A percentile compares a stretch with the other conserved stretches of the same genome.
phyloP scores from a whole-genome alignment of 441 rosid species.

The Bruguiera hainesii region DNA sequence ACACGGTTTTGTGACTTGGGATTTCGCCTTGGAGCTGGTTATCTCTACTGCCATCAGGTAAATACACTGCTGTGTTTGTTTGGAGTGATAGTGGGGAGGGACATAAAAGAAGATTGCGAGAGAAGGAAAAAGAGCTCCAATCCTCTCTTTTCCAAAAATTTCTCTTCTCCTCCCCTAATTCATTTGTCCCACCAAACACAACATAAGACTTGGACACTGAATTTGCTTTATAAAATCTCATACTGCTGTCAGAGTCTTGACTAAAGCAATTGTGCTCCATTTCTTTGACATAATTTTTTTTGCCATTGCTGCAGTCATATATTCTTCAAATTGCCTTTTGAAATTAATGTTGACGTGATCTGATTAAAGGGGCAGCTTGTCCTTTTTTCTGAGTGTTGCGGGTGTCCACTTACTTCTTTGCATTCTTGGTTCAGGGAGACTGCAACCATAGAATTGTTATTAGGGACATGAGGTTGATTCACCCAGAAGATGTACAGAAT shows the following conservation, averaged over 20 bases:
- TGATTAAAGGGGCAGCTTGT: constrained; percentile 5
- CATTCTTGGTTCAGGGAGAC: constrained; percentile 50
- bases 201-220: neutral
- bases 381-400: neutral
- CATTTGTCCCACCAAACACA: too few relatives aligned
- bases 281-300: neutral
- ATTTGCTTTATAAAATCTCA: neutral
- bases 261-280: neutral
- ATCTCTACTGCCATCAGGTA: constrained; percentile 93
- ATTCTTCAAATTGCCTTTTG: neutral
- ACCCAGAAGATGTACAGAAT: constrained; percentile 64
- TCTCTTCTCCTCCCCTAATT: too few relatives aligned
- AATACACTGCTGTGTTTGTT: neutral
- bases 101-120: too few relatives aligned
- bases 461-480: constrained; percentile 77
- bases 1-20: constrained; percentile 62
- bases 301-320: neutral
- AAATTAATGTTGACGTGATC: neutral
- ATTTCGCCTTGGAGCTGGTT: constrained; percentile 81
- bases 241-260: neutral
- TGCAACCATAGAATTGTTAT: constrained; percentile 83
- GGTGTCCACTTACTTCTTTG: neutral
- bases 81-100: too few relatives aligned
- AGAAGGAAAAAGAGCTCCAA: too few relatives aligned
- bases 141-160: too few relatives aligned